Evolutionary conservation across 2,329 filamentous ascomycete species (phyloP).

Genomic region (Fusarium siculi): DNA sequence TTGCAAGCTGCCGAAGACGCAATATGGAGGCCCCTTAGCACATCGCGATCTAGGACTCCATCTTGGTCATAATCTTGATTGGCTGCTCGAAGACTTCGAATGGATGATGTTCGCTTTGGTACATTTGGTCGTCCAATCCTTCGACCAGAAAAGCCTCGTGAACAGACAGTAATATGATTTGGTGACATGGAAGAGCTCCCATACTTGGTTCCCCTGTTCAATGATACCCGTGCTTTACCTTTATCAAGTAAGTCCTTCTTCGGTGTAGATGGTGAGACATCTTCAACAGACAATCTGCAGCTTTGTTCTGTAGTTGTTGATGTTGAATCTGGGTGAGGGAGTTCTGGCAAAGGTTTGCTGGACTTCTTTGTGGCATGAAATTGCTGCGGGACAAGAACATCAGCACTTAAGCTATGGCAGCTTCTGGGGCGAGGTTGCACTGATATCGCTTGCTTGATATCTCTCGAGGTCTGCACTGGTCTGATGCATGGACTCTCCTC

Average conservation of each 20-base stretch:
- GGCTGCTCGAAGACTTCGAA: slow-evolving; percentile 38
- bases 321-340: slow-evolving; percentile 6
- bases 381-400: slow-evolving; percentile 10
- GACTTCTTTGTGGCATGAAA: not conserved
- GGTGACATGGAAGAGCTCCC: slow-evolving; percentile 12
- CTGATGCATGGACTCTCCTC: not conserved
- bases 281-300: slow-evolving; percentile 9
- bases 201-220: not conserved
- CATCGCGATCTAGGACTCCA: slow-evolving; percentile 60
- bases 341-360: slow-evolving; percentile 17
- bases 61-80: slow-evolving; percentile 49
- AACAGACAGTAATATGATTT: slow-evolving; percentile 43
- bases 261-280: not conserved
- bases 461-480: slow-evolving; percentile 11
- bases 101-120: slow-evolving; percentile 51
- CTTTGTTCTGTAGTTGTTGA: slow-evolving; percentile 1
- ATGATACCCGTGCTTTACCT: not conserved
- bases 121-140: slow-evolving; percentile 48
- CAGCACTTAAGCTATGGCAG: slow-evolving; percentile 27
- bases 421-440: slow-evolving; percentile 18
- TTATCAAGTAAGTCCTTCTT: not conserved
- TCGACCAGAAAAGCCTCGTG: slow-evolving; percentile 41
- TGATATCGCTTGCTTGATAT: not conserved
- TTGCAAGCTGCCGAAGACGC: slow-evolving; percentile 67
- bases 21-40: slow-evolving; percentile 65